Base-by-base conservation (phyloP, 2,329 filamentous ascomycete species). In the Tolypocladium sp. region DNA sequence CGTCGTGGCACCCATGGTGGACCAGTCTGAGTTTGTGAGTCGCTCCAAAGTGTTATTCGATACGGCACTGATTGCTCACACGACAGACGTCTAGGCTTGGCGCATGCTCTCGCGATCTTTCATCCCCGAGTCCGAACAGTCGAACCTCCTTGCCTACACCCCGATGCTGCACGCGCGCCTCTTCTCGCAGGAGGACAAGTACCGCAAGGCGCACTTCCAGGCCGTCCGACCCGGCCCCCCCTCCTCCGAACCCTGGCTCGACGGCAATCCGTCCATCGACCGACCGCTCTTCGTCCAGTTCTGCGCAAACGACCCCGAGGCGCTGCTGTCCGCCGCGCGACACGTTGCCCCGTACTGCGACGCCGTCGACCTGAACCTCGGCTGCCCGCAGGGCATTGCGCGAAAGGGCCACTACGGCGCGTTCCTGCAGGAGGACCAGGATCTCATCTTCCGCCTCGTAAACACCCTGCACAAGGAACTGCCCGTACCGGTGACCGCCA, bases 111-210 rank as follows among this genome's bases (percentile, higher is more conserved):
- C 90, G n/a, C 87, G 94, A 66, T 97, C 92, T 8, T 97, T 96
- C 75, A 85, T 97, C 67, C 81, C 89, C 1, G 75, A 86, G 7
- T 78, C 85, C 55, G 79, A 86, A 58, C 82, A 84, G 53, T 79
- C 81, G 58, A 82, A 80, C 27, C 77, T 97, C 40, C 83, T 97
- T 52, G 90, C 91, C 55, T 99, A 99, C 71, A 91, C 92, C 1
- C 94, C 94, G 55, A 99, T 99, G 94, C 83, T 96, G 63, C 94
- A 99, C 73, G 92, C 94, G 3, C 89, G 92, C 58, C 82, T 97
- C 64, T 99, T 95, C 71, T 81, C 82, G 52, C 89, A 96, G 63
- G 86, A 83, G 13, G 77, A 84, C 25, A 87, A 87, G 62, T 95
- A 96, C 74, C 87, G 93, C 65, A 81, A 85, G 57, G 79, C 86